Evolutionary conservation across 179 eudicot genomes (phyloP).

Genomic region (Camellia oleifera): DNA sequence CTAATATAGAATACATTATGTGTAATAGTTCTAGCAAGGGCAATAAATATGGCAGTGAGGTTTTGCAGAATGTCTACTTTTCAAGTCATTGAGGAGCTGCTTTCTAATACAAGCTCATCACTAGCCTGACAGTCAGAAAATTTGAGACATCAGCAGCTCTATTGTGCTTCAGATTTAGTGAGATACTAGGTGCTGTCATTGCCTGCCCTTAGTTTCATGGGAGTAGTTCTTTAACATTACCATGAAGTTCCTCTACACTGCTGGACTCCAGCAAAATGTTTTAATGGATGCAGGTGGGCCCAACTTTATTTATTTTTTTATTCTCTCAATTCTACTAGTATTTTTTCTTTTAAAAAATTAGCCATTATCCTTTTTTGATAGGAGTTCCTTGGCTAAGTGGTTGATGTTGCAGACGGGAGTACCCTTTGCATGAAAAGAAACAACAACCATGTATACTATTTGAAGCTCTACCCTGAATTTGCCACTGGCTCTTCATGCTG

Average conservation of each 20-base stretch:
- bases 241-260: not conserved
- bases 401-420: not conserved
- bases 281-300: not conserved
- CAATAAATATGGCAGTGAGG: not conserved
- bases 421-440: not conserved
- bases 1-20: not conserved
- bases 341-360: not conserved
- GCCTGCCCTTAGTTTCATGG: not conserved
- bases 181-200: not conserved
- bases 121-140: not conserved
- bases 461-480: constrained; percentile 5
- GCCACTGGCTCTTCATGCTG: too few species aligned
- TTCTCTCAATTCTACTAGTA: not conserved
- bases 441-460: not conserved
- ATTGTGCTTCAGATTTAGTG: not conserved
- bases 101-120: not conserved
- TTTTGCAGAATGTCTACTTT: constrained; percentile 1
- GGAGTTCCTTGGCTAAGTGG: not conserved
- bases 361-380: not conserved
- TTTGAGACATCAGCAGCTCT: constrained; percentile 2
- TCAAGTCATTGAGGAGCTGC: not conserved
- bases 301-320: not conserved
- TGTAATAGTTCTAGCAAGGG: not conserved
- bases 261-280: not conserved
- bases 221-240: constrained; percentile 2